Base-by-base conservation (phyloP, 1,139 yeast species). In the Kodamaea derodonti region DNA sequence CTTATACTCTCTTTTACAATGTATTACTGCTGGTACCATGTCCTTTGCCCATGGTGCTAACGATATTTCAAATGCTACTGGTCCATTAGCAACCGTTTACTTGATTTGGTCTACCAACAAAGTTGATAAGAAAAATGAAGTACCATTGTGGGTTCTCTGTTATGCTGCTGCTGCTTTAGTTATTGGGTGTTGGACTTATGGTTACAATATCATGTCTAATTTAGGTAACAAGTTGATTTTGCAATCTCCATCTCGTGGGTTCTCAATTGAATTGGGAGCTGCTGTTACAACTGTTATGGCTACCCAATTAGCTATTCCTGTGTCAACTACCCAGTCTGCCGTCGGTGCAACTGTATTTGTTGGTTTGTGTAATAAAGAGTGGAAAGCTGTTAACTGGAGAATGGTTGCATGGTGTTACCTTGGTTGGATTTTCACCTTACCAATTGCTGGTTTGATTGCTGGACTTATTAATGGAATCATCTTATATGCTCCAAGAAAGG, bases 11-110 rank as follows among this genome's bases (percentile, higher is more conserved):
- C 65, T 82, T 46, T 65, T 81, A 39, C 94, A 83, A 60, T 82
- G 78, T 34, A 62, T 83, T 42, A 82, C 90, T 35, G 90, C 94
- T 15, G 74, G 81, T 50, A 82, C 88, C 41, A 82, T 82, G 81
- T 81, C 90, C 4, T 81, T 83, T 58, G 86, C 90, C 13, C 94
- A 83, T 52, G 87, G 94, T 42, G 81, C 92, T 29, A 84, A 83
- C 54, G 94, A 83, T 61, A 80, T 84, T 46, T 73, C 90, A 34
- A 83, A 83, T 50, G 90, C 92, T 27, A 76, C 85, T 24, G 92
- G 87, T 46, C 92, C 92, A 23, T 67, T 81, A 49, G 64, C 88
- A 25, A 72, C 88, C 17, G 74, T 82, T 23, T 83, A 79, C 54
- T 58, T 70, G 34, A 68, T 79, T 15, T 83, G 88, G 87, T 59